Base-by-base conservation (phyloP, 2,329 filamentous ascomycete species). In the Aspergillus calidoustus region DNA sequence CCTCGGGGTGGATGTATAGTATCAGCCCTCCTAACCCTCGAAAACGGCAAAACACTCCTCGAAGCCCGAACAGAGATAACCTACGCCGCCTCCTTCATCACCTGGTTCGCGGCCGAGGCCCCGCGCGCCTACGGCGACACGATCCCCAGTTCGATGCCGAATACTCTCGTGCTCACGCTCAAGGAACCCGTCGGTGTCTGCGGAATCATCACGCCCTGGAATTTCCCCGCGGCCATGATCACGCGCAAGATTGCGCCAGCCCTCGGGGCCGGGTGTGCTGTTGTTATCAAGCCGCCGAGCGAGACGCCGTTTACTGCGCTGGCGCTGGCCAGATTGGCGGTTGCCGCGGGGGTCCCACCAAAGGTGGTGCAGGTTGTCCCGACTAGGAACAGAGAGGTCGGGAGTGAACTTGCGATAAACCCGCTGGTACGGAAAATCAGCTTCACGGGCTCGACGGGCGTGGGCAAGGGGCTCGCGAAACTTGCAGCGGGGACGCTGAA, bases 241-340 rank as follows among this genome's bases (percentile, higher is more conserved):
- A 79, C 79, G 0, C 69, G 79, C 28, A 82, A 82, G 62, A 72
- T 80, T n/a, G 80, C 69, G 0, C 77, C 86, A 2, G 85, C 85
- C 2, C 82, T 97, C 53, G 93, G 93, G 9, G 92, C 92, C 15
- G 93, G 94, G 0, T 77, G 74, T 55, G 73, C 75, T 0, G 70
- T 74, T 2, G 73, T 80, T 1, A 64, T 73, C 49, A 80, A 80
- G 56, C 65, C 75, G 0, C 62, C 74, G 0, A 64, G 69, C 15
- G 71, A 76, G 54, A 76, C 76, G 3, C 76, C 77, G 0, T 69
- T 76, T 34, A 73, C 72, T 4, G 67, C 67, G 1, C 57, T 72
- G 19, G 72, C 73, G 0, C 64, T 77, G 15, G 68, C 68, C 54
- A 72, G 28, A 64, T 62, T 62, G 0, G 65, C 54, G 2, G 63